Conservation (phyloP, 2,329 filamentous ascomycete genomes). For the Penicillium sumatraense region DNA sequence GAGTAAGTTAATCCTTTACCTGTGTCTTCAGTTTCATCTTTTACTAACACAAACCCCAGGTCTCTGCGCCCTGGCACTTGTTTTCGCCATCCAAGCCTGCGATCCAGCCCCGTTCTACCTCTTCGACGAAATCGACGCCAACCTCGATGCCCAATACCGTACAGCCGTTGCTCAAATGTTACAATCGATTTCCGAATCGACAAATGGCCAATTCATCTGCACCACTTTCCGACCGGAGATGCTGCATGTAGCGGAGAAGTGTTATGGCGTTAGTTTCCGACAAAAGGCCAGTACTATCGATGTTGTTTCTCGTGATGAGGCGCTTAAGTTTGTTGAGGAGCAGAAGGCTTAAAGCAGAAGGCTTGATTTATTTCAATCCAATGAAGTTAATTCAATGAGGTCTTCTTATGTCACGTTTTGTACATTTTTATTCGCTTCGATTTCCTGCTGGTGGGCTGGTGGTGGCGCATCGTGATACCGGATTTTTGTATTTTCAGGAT, state of each 20-base stretch:
- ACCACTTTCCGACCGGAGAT: slow-evolving; percentile 98
- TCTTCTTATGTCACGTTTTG: slow-evolving; percentile 8
- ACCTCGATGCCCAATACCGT: slow-evolving; percentile 95
- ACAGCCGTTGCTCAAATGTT: slow-evolving; percentile 92
- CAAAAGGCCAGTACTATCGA: slow-evolving; percentile 96
- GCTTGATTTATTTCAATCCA: too few relatives aligned
- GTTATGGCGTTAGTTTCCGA: slow-evolving; percentile 89
- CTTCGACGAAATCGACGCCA: slow-evolving; percentile 98
- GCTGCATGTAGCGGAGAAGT: slow-evolving; percentile 92
- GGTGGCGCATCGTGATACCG: slow-evolving; percentile 27
- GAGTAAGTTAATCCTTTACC: slow-evolving; percentile 64
- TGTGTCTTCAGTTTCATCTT: background rate
- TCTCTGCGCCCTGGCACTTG: slow-evolving; percentile 93
- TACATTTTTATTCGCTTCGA: slow-evolving; percentile 10
- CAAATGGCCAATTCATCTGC: slow-evolving; percentile 86
- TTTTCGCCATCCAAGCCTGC: slow-evolving; percentile 98
- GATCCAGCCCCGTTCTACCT: slow-evolving; percentile 98
- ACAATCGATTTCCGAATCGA: slow-evolving; percentile 68
- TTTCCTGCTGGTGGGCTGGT: slow-evolving; percentile 16
- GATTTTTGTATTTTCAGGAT: slow-evolving; percentile 1
- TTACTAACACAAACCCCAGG: slow-evolving; percentile 54
- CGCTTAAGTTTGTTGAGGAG: slow-evolving; percentile 91
- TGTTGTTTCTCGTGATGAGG: slow-evolving; percentile 84
- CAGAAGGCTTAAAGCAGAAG: slow-evolving; percentile 58
- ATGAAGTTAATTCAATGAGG: too few relatives aligned